phyloP scores from a whole-genome alignment of 306 rosid genomes.

The Abrus precatorius region DNA sequence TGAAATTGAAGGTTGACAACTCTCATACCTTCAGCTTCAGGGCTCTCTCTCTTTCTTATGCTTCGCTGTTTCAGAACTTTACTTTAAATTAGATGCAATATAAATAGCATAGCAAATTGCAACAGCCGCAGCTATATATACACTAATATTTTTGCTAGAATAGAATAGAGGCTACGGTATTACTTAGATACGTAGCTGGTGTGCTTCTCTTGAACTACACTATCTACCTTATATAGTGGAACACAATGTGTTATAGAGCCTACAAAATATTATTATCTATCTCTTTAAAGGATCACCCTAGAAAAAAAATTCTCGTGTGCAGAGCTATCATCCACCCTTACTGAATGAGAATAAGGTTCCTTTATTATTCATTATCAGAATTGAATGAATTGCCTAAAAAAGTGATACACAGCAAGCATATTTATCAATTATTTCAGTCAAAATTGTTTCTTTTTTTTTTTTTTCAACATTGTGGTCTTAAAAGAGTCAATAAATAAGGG shows the following conservation, averaged over 20 bases:
- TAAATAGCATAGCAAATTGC: not conserved
- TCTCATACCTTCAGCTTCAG: constrained; percentile 27
- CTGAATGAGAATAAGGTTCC: constrained; percentile 48
- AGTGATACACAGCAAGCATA: constrained; percentile 30
- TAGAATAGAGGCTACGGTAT: constrained; percentile 12
- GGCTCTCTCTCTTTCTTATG: not conserved
- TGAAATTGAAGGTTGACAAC: not conserved
- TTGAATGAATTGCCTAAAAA: not conserved
- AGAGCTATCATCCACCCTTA: constrained; percentile 41
- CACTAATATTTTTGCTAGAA: not conserved
- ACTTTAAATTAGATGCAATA: not conserved
- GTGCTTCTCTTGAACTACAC: constrained; percentile 22
- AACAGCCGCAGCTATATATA: not conserved
- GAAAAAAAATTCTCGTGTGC: constrained; percentile 19
- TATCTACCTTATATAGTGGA: constrained; percentile 44
- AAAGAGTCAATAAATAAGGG: not conserved
- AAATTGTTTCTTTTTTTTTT: constrained; percentile 1
- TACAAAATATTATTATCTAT: constrained; percentile 32
- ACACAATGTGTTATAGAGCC: not conserved
- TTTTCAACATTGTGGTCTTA: not conserved
- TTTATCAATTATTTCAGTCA: constrained; percentile 3
- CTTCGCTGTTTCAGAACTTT: not conserved
- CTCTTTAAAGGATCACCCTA: constrained; percentile 51
- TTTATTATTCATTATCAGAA: not conserved
- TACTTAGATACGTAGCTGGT: not conserved